phyloP scores from a whole-genome alignment of 352 stramenopile species.

The Pythium dissimile region DNA sequence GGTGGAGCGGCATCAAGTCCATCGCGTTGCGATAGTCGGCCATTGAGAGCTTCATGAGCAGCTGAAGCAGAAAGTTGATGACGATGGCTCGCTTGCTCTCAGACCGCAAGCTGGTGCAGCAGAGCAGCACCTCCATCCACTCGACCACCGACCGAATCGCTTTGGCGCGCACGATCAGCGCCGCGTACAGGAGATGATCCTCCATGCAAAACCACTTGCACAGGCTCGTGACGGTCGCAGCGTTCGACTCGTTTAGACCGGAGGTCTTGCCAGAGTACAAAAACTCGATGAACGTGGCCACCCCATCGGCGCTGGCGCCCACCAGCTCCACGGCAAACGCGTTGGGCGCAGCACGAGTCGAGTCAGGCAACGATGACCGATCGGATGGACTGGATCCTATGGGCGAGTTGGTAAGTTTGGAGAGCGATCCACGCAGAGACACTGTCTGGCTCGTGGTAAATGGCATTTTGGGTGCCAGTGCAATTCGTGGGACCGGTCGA shows the following conservation, averaged over 20 bases:
- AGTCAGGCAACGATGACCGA: not conserved
- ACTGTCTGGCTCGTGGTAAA: slow-evolving; percentile 1
- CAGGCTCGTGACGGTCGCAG: slow-evolving; percentile 35
- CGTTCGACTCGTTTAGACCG: slow-evolving; percentile 29
- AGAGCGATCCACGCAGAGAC: no score
- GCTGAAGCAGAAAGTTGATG: slow-evolving; percentile 28
- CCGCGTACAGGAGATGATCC: slow-evolving; percentile 34
- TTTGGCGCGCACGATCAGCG: slow-evolving; percentile 32
- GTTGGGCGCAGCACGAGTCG: not conserved
- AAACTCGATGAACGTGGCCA: slow-evolving; percentile 57
- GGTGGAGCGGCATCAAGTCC: slow-evolving; percentile 28
- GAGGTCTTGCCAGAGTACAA: slow-evolving; percentile 42
- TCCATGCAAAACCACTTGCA: slow-evolving; percentile 42
- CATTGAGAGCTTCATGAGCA: slow-evolving; percentile 26
- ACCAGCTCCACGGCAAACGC: slow-evolving; percentile 45
- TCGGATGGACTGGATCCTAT: not conserved
- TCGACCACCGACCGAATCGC: slow-evolving; percentile 24
- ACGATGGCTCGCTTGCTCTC: slow-evolving; percentile 22
- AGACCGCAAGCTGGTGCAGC: slow-evolving; percentile 22
- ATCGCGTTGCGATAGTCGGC: slow-evolving; percentile 27
- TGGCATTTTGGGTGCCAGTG: slow-evolving; percentile 17
- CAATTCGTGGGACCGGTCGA: slow-evolving; percentile 1
- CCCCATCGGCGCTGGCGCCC: slow-evolving; percentile 28
- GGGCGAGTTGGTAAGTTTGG: not conserved
- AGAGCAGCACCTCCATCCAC: slow-evolving; percentile 49